phyloP scores from a whole-genome alignment of 2,329 filamentous ascomycete species.

The Calonectria henricotiae region DNA sequence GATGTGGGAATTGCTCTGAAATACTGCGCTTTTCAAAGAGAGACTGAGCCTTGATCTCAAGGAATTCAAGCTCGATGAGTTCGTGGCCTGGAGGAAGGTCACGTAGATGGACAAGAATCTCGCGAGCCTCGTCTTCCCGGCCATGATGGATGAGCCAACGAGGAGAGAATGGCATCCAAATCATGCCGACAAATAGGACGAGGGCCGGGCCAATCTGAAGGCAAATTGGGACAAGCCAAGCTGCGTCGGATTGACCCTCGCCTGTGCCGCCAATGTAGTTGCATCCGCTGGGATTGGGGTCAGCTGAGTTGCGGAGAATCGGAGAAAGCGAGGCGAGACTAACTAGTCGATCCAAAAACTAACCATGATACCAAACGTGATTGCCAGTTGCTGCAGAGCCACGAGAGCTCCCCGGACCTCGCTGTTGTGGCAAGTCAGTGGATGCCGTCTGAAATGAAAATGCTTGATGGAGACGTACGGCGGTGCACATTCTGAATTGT shows the following conservation, averaged over 20 bases:
- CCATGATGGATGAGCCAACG: slow-evolving; percentile 82
- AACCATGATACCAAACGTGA: slow-evolving; percentile 77
- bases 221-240: slow-evolving; percentile 83
- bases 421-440: slow-evolving; percentile 32
- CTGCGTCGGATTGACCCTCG: slow-evolving; percentile 73
- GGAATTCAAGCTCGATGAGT: slow-evolving; percentile 81
- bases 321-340: slow-evolving; percentile 32
- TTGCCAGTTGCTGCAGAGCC: slow-evolving; percentile 68
- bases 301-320: slow-evolving; percentile 1
- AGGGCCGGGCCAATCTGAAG: slow-evolving; percentile 80
- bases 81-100: slow-evolving; percentile 75
- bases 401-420: slow-evolving; percentile 64
- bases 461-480: slow-evolving; percentile 51
- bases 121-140: slow-evolving; percentile 78
- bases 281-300: slow-evolving; percentile 62
- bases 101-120: slow-evolving; percentile 76
- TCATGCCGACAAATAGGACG: slow-evolving; percentile 79
- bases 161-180: slow-evolving; percentile 86
- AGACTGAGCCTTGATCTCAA: slow-evolving; percentile 87
- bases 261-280: slow-evolving; percentile 76
- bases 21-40: slow-evolving; percentile 83
- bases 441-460: neutral
- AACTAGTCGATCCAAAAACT: slow-evolving; percentile 76
- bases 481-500: slow-evolving; percentile 65
- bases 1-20: slow-evolving; percentile 78